Percentiles rank a stretch among this genome's conserved stretches.
These are phyloP conservation scores for Epithele typhae DNA, from an alignment of 768 basidiomycete species.

Conservation along the genomic window DNA sequence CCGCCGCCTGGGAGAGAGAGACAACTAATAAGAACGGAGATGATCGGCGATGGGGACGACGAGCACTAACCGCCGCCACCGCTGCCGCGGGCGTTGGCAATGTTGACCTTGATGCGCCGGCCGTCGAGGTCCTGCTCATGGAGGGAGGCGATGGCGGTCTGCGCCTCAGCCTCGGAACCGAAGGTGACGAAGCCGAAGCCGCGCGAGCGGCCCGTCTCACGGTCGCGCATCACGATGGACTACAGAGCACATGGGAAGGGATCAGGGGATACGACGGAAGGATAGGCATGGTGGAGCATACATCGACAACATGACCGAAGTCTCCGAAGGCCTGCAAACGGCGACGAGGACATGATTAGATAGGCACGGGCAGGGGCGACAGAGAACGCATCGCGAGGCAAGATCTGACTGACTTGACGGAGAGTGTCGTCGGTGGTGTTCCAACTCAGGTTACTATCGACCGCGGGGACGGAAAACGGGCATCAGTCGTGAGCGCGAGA, in stretches of 20 bases:
- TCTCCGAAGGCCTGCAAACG: conserved; percentile 72
- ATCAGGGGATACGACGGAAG: neutral
- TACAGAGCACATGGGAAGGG: conserved; percentile 30
- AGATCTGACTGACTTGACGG: conserved; percentile 74
- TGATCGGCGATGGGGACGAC: no score
- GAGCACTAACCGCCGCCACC: conserved; percentile 52
- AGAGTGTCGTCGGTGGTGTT: conserved; percentile 92
- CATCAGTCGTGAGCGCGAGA: conserved; percentile 31
- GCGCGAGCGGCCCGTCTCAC: conserved; percentile 93
- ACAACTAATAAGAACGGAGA: no score
- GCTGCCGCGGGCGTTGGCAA: conserved; percentile 63
- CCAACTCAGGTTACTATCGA: conserved; percentile 94
- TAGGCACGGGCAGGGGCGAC: conserved; percentile 13
- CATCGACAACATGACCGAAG: conserved; percentile 86
- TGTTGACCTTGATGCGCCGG: conserved; percentile 83
- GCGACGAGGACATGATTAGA: conserved; percentile 41
- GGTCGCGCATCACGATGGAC: conserved; percentile 98
- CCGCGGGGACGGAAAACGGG: conserved; percentile 36
- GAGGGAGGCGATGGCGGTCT: conserved; percentile 67
- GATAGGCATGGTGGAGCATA: conserved; percentile 40
- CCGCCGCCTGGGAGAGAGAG: no score
- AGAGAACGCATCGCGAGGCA: conserved; percentile 14
- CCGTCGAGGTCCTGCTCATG: conserved; percentile 95
- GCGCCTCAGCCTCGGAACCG: conserved; percentile 56
- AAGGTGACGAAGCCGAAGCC: conserved; percentile 97